phyloP scores from a whole-genome alignment of 2,329 filamentous ascomycete species.

The Trichophaea hybrida region DNA sequence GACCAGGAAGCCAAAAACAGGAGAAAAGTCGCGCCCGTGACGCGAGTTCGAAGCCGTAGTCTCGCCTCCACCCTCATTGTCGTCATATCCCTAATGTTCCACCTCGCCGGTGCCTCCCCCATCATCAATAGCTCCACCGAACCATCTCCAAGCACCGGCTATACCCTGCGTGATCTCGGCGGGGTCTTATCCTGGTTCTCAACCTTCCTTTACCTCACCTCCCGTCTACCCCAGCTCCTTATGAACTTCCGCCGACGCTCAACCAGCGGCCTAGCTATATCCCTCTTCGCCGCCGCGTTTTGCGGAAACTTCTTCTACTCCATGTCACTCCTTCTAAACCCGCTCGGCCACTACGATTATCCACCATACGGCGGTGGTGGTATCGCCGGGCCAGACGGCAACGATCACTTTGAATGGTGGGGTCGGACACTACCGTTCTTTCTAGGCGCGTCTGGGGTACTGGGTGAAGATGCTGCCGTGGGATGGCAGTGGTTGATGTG shows the following conservation, averaged over 20 bases:
- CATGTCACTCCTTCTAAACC: conserved; percentile 46
- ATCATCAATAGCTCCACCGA: not conserved
- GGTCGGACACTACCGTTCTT: conserved; percentile 47
- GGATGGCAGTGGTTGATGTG: conserved; percentile 50
- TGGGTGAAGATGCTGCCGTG: conserved; percentile 47
- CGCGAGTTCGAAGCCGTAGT: not conserved
- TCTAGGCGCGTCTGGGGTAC: conserved; percentile 49
- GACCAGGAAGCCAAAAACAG: not conserved
- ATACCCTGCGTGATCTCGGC: conserved; percentile 13
- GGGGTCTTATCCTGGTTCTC: conserved; percentile 13
- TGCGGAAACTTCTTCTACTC: conserved; percentile 56
- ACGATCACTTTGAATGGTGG: conserved; percentile 42
- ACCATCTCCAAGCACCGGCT: not conserved
- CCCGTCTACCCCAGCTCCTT: conserved; percentile 49
- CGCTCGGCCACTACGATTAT: conserved; percentile 46
- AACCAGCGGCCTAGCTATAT: conserved; percentile 47
- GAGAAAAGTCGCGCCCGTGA: not conserved
- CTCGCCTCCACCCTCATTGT: conserved; percentile 1
- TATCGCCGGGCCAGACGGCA: conserved; percentile 45
- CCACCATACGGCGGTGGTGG: conserved; percentile 43
- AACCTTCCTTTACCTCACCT: conserved; percentile 37
- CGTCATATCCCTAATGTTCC: conserved; percentile 2
- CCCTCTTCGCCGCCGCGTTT: conserved; percentile 52
- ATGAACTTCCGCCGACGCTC: conserved; percentile 50
- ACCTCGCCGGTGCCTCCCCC: conserved; percentile 1